Evolutionary conservation across 108 stramenopile species (phyloP).

Genomic region (Epithemia pelagica): DNA sequence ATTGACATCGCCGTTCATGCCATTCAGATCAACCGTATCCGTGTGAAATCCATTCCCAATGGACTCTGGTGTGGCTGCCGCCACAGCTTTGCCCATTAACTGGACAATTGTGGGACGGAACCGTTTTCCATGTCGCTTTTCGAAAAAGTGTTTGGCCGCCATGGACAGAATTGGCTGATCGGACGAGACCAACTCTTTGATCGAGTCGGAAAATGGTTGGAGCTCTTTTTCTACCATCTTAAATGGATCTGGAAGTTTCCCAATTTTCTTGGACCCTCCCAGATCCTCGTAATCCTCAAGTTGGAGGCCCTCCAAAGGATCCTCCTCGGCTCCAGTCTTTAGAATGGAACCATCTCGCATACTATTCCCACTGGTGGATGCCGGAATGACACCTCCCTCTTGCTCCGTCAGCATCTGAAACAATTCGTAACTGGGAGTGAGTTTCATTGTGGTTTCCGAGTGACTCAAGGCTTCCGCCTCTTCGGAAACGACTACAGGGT

Average conservation of each 20-base stretch:
- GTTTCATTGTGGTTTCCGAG: slow-evolving; percentile 81
- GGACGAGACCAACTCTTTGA: slow-evolving; percentile 93
- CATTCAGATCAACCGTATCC: background rate
- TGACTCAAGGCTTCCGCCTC: slow-evolving; percentile 79
- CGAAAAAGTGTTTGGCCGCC: slow-evolving; percentile 98
- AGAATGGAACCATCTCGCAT: slow-evolving; percentile 47
- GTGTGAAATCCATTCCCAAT: slow-evolving; percentile 15
- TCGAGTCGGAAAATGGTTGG: slow-evolving; percentile 88
- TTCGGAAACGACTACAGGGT: slow-evolving; percentile 75
- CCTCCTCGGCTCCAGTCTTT: slow-evolving; percentile 42
- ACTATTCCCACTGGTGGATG: slow-evolving; percentile 53
- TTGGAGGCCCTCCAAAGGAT: slow-evolving; percentile 50
- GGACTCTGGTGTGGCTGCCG: slow-evolving; percentile 54
- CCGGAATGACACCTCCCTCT: slow-evolving; percentile 68
- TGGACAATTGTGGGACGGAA: slow-evolving; percentile 95
- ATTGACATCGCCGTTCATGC: background rate
- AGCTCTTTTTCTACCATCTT: slow-evolving; percentile 88
- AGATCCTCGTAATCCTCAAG: slow-evolving; percentile 49
- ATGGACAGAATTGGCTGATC: slow-evolving; percentile 95
- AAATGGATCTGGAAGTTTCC: slow-evolving; percentile 78
- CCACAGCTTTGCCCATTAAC: slow-evolving; percentile 84
- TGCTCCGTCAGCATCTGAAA: slow-evolving; percentile 69
- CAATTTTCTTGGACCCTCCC: slow-evolving; percentile 53
- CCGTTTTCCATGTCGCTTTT: slow-evolving; percentile 94
- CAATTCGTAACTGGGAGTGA: slow-evolving; percentile 74